A percentile compares a stretch with the other conserved stretches of the same genome.
These are phyloP conservation scores for Collariella sp. DNA, from an alignment of 495 filamentous ascomycete species.

Conservation along the genomic window DNA sequence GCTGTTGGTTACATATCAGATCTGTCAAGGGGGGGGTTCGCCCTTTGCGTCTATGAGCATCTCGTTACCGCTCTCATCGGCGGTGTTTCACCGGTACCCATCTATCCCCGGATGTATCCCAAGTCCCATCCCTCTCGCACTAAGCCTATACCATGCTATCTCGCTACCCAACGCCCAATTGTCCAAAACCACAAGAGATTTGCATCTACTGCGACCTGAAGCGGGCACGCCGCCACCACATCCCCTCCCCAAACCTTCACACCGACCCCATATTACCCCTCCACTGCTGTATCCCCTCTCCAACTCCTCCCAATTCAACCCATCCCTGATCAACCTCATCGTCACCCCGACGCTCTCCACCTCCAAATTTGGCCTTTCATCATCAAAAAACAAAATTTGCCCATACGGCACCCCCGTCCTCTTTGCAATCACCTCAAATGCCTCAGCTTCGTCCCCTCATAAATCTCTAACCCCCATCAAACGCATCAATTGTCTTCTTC, in stretches of 20 bases:
- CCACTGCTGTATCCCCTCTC: slow-evolving; percentile 74
- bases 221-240: no score
- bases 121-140: neutral
- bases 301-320: slow-evolving; percentile 69
- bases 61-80: no score
- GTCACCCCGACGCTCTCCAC: slow-evolving; percentile 78
- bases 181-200: neutral
- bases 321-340: slow-evolving; percentile 68
- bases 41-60: no score
- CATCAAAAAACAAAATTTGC: slow-evolving; percentile 96
- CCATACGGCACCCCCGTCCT: slow-evolving; percentile 57
- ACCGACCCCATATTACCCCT: slow-evolving; percentile 49
- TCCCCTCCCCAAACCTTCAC: neutral
- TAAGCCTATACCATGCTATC: no score
- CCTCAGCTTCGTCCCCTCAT: slow-evolving; percentile 73
- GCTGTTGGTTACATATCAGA: neutral
- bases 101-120: neutral
- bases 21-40: no score
- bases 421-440: slow-evolving; percentile 65
- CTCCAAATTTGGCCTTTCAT: slow-evolving; percentile 78
- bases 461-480: slow-evolving; percentile 80
- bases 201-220: no score
- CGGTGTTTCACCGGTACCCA: no score
- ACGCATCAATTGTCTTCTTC: slow-evolving; percentile 58
- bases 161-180: neutral